Percentiles rank a stretch among this genome's conserved stretches.
These are phyloP conservation scores for Aspergillus sp. DNA, from an alignment of 2,329 filamentous ascomycete genomes.

Conservation along the genomic window DNA sequence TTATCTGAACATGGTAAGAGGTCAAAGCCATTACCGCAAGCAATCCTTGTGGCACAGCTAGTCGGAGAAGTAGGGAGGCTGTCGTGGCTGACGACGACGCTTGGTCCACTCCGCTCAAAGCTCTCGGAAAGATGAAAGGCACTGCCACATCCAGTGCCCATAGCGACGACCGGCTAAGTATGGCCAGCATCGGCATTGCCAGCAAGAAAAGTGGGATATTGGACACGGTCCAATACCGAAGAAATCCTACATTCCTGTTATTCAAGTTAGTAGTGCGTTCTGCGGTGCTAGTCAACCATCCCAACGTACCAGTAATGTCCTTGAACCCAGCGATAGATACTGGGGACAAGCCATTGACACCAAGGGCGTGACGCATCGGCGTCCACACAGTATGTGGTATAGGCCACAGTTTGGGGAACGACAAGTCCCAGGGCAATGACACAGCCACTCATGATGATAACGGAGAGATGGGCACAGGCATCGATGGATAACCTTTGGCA, in stretches of 20 bases:
- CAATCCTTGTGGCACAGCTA: slow-evolving; percentile 72
- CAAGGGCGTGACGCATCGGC: slow-evolving; percentile 60
- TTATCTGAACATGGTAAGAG: slow-evolving; percentile 90
- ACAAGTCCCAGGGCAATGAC: slow-evolving; percentile 67
- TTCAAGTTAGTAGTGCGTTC: slow-evolving; percentile 17
- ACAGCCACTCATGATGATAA: slow-evolving; percentile 67
- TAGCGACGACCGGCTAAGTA: slow-evolving; percentile 65
- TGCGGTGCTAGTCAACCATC: not conserved
- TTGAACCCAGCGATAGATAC: slow-evolving; percentile 91
- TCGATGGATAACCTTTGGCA: slow-evolving; percentile 36
- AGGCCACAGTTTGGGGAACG: slow-evolving; percentile 75
- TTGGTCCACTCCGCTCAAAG: slow-evolving; percentile 14
- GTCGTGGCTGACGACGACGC: slow-evolving; percentile 22
- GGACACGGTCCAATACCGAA: slow-evolving; percentile 84
- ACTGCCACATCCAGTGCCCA: slow-evolving; percentile 41
- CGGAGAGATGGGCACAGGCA: slow-evolving; percentile 55
- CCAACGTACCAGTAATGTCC: slow-evolving; percentile 77
- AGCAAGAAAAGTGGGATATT: slow-evolving; percentile 88
- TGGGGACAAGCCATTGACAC: slow-evolving; percentile 74
- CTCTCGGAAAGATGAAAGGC: slow-evolving; percentile 25
- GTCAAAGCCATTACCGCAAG: slow-evolving; percentile 72
- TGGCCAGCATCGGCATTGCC: slow-evolving; percentile 71
- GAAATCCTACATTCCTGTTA: slow-evolving; percentile 78
- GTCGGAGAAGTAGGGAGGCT: slow-evolving; percentile 46
- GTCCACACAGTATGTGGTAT: slow-evolving; percentile 65